These are phyloP conservation scores for Trichoderma harzianum DNA, from an alignment of 2,329 filamentous ascomycete genomes.

Conservation along the genomic window DNA sequence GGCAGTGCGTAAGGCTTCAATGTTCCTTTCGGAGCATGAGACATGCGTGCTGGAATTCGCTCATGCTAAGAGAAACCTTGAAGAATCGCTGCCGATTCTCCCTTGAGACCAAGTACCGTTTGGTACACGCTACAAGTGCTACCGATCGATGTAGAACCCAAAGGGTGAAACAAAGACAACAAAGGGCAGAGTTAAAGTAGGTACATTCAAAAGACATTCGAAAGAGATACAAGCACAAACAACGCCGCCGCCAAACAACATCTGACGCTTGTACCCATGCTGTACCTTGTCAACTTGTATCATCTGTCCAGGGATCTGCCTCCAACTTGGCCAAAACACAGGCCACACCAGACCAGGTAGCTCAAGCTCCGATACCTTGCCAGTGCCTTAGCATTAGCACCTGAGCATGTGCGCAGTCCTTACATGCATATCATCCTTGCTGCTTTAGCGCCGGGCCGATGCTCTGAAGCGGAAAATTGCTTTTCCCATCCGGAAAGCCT, in stretches of 20 bases:
- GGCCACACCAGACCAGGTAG: not conserved
- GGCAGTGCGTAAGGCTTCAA: not conserved
- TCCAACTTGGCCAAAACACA: not conserved
- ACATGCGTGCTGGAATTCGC: not conserved
- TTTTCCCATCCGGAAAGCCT: not conserved
- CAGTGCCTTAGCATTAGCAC: not conserved
- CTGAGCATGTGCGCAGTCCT: not conserved
- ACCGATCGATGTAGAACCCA: not conserved
- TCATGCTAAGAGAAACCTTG: not conserved
- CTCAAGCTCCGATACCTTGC: not conserved
- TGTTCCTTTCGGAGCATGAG: not conserved
- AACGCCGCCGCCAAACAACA: not conserved
- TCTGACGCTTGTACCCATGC: not conserved
- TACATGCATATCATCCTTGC: slow-evolving; percentile 15
- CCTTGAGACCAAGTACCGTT: not conserved
- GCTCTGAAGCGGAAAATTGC: not conserved
- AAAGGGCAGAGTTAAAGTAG: not conserved
- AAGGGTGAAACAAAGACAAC: not conserved
- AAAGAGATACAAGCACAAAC: not conserved
- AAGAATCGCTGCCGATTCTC: not conserved
- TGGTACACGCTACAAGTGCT: not conserved
- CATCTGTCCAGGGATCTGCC: not conserved
- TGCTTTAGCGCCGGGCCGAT: slow-evolving; percentile 9
- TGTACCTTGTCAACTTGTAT: not conserved
- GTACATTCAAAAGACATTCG: not conserved